Conservation (phyloP, 345 rosid species). For the Dimocarpus longan region DNA sequence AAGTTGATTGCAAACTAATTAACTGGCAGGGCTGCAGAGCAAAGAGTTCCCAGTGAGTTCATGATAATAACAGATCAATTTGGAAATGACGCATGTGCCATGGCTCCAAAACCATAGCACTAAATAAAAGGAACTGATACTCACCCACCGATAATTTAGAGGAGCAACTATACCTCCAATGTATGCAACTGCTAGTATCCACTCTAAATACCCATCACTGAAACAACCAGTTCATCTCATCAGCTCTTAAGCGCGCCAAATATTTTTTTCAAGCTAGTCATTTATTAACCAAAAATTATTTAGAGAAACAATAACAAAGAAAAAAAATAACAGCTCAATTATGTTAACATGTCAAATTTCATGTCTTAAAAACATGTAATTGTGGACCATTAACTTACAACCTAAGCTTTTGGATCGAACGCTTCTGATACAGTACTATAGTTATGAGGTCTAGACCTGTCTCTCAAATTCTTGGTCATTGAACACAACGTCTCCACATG, state of each 20-base stretch:
- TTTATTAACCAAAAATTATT: neutral
- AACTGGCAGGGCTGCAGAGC: neutral
- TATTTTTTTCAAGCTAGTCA: neutral
- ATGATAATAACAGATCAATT: neutral
- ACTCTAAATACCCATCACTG: constrained; percentile 79
- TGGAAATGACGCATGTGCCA: neutral
- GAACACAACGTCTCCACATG: too few relatives aligned
- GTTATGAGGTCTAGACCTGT: neutral
- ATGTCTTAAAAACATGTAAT: neutral
- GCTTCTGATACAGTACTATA: neutral
- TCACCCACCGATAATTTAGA: constrained; percentile 89
- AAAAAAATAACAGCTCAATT: neutral
- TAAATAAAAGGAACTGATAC: constrained; percentile 18
- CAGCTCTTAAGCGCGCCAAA: neutral
- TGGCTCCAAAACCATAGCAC: neutral
- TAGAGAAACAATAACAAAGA: neutral
- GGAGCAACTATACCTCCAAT: constrained; percentile 81
- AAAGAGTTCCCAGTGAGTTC: neutral
- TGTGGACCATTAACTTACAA: neutral
- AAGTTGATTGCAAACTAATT: neutral
- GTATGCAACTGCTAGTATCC: constrained; percentile 78
- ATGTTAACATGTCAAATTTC: neutral
- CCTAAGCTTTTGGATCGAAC: neutral
- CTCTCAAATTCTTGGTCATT: too few relatives aligned
- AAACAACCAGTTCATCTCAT: constrained; percentile 4